Conservation (phyloP, 306 rosid species). For the Pterocarpus macrocarpus region DNA sequence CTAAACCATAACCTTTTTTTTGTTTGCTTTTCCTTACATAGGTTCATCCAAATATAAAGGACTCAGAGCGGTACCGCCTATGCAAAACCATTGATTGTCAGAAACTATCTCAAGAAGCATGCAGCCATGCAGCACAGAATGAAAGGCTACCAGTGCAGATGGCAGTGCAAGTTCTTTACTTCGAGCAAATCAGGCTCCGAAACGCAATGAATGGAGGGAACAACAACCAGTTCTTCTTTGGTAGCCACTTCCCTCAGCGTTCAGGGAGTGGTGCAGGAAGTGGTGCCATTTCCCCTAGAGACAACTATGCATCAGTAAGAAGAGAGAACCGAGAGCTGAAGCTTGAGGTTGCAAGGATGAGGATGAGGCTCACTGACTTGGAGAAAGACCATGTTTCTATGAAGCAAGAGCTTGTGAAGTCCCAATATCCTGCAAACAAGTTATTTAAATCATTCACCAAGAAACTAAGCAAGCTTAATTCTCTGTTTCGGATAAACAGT, state of each 20-base stretch:
- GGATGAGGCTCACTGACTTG: conserved; percentile 95
- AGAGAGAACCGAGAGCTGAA: conserved; percentile 95
- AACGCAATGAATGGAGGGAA: conserved; percentile 91
- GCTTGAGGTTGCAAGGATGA: conserved; percentile 98
- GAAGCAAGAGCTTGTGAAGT: conserved; percentile 91
- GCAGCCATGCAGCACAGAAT: conserved; percentile 98
- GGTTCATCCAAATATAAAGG: conserved; percentile 97
- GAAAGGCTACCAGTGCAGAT: conserved; percentile 93
- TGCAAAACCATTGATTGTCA: conserved; percentile 95
- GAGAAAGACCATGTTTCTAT: conserved; percentile 95
- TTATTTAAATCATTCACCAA: conserved; percentile 78
- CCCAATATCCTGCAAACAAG: conserved; percentile 78
- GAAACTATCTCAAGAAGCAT: conserved; percentile 92
- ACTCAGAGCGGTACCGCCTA: conserved; percentile 79
- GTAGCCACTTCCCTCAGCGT: conserved; percentile 84
- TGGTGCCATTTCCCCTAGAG: conserved; percentile 96
- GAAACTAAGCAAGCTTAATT: conserved; percentile 79
- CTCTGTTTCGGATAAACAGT: conserved; percentile 72
- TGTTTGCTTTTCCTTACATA: conserved; percentile 23
- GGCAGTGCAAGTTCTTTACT: conserved; percentile 97
- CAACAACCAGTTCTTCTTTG: conserved; percentile 81
- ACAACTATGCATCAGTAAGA: conserved; percentile 95
- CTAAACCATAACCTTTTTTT: too few relatives aligned
- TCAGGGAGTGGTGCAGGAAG: conserved; percentile 97
- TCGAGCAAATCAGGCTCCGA: conserved; percentile 92